Conservation (phyloP, 139 green algal genomes). For the Limnomonas spitsbergensis region DNA sequence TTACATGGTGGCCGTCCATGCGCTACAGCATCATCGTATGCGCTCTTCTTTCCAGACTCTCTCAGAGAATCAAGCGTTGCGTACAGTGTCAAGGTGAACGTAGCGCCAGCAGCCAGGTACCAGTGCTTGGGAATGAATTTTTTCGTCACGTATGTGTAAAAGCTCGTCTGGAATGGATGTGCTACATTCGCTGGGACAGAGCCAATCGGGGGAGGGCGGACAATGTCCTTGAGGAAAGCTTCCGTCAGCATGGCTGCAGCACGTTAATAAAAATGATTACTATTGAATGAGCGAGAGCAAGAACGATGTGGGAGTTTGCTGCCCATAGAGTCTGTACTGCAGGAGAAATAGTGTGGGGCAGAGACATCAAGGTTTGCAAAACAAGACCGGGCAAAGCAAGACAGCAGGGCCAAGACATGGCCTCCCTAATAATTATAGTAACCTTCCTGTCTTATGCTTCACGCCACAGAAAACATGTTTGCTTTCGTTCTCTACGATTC, state of each 20-base stretch:
- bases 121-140: slow-evolving; percentile 47
- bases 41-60: slow-evolving; percentile 44
- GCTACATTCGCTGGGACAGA: slow-evolving; percentile 42
- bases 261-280: no score
- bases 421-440: no score
- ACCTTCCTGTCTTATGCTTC: no score
- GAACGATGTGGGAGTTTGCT: no score
- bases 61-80: slow-evolving; percentile 35
- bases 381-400: no score
- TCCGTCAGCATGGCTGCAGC: slow-evolving; percentile 2
- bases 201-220: slow-evolving; percentile 41
- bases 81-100: slow-evolving; percentile 45
- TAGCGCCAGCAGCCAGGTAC: slow-evolving; percentile 44
- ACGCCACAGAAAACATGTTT: no score
- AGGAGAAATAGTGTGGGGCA: no score
- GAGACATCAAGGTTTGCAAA: no score
- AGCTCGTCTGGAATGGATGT: slow-evolving; percentile 55
- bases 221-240: slow-evolving; percentile 43
- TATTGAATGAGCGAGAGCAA: no score
- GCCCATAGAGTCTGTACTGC: no score
- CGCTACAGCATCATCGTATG: slow-evolving; percentile 46
- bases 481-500: no score
- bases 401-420: no score
- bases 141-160: slow-evolving; percentile 53
- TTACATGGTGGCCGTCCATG: slow-evolving; percentile 46